These are phyloP conservation scores for Astraeus odoratus DNA, from an alignment of 768 basidiomycete species.

Conservation along the genomic window DNA sequence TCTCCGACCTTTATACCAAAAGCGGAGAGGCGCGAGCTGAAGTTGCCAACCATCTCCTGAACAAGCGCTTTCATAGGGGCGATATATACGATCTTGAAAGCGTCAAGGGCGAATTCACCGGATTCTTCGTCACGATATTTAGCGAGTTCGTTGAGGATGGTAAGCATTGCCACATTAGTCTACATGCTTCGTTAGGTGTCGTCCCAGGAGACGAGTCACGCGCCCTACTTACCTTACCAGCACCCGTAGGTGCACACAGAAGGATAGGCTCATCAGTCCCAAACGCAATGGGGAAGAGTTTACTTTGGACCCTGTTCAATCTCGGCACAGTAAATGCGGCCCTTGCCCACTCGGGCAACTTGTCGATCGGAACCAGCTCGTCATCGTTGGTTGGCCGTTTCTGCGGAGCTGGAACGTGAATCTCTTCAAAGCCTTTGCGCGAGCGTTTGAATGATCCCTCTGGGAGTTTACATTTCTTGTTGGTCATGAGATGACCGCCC, in stretches of 20 bases:
- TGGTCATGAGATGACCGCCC: conserved; percentile 95
- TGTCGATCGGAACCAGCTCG: conserved; percentile 65
- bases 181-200: conserved; percentile 26
- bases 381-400: conserved; percentile 54
- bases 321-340: conserved; percentile 76
- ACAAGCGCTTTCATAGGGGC: conserved; percentile 99
- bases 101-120: conserved; percentile 73
- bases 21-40: conserved; percentile 61
- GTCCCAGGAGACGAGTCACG: neutral
- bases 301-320: conserved; percentile 91
- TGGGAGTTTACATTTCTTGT: conserved; percentile 96
- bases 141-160: conserved; percentile 83
- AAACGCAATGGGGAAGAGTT: conserved; percentile 88
- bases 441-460: conserved; percentile 97
- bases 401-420: conserved; percentile 93
- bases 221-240: conserved; percentile 75
- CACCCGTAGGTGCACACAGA: conserved; percentile 96
- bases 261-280: conserved; percentile 92
- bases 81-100: conserved; percentile 96
- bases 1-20: conserved; percentile 87
- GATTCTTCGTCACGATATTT: conserved; percentile 83
- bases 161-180: conserved; percentile 98
- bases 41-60: conserved; percentile 98
- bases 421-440: conserved; percentile 96
- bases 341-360: conserved; percentile 80